phyloP scores from a whole-genome alignment of 2,329 filamentous ascomycete species.

The Neocatenulostroma microsporum region DNA sequence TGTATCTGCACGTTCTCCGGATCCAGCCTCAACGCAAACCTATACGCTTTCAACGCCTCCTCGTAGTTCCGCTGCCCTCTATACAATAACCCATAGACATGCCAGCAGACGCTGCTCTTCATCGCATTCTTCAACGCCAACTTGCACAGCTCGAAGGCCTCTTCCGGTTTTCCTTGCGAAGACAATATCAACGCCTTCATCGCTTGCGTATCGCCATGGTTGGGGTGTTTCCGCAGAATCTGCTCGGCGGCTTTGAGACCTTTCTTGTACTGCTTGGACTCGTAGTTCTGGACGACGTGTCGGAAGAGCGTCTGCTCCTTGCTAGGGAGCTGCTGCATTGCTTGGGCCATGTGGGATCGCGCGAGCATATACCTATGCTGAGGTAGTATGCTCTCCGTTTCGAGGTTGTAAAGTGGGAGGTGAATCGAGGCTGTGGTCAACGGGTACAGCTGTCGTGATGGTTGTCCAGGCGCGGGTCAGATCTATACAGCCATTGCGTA shows the following conservation, averaged over 20 bases:
- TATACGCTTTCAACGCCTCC: constrained; percentile 98
- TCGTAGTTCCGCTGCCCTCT: constrained; percentile 95
- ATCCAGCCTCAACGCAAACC: constrained; percentile 85
- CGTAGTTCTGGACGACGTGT: constrained; percentile 90
- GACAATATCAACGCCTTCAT: constrained; percentile 99
- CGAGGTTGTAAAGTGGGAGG: no score
- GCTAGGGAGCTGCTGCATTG: constrained; percentile 49
- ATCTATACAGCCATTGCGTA: no score
- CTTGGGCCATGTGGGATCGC: constrained; percentile 13
- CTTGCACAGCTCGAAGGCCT: constrained; percentile 90
- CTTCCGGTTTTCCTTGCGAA: constrained; percentile 80
- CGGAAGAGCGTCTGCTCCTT: constrained; percentile 95
- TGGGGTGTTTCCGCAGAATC: constrained; percentile 88
- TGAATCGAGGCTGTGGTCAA: no score
- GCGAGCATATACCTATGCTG: no score
- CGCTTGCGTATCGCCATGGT: constrained; percentile 95
- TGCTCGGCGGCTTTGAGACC: constrained; percentile 92
- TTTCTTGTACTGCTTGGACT: constrained; percentile 97
- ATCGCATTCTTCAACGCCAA: constrained; percentile 89
- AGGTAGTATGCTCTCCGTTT: no score
- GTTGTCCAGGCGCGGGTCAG: no score
- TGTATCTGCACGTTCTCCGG: constrained; percentile 94
- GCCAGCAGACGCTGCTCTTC: constrained; percentile 99
- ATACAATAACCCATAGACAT: constrained; percentile 93
- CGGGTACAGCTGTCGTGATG: no score